Evolutionary conservation across 495 filamentous ascomycete genomes (phyloP), one percentile per base, ranked within the genome.

Genomic region (Pseudomonodictys pantanalensis): DNA sequence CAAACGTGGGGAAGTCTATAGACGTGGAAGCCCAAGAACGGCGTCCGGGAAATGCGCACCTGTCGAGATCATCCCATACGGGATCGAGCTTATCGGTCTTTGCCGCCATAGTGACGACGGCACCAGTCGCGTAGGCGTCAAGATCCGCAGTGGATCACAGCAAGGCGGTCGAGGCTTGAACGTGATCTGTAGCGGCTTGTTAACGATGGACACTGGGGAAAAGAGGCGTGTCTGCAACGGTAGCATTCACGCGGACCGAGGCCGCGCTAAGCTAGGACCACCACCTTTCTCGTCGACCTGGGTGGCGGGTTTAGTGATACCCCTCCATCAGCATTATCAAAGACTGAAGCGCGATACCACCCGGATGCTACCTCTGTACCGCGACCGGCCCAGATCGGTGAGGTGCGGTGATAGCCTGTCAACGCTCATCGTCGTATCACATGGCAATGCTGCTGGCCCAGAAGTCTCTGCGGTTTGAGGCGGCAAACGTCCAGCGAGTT

Each of bases 61-160:
- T 69, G 59, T 75, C 83, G 53, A 85, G 75, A 68, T 89, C 83
- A 52, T 87, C 79, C 85, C 85, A 90, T 66, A 86, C 78, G 71
- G 85, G 81, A 73, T 86, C 84, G 63, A 86, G 72, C 62, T 80
- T 78, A 32, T 68, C 74, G 57, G 78, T 75, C 65, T 79, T 68
- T 39, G 29, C 59, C 61, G 24, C 56, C 65, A 68, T 68, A 17
- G 9, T 55, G 58, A 44, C 33, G 23, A 44, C 43, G n/a, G 35
- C 28, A 53, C 30, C 33, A 29, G 26, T 44, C 44, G 52, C 42
- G 49, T 25, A 42, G 50, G 58, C 58, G 7, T 60, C 58, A 29
- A 41, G 50, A 35, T 50, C 39, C 58, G 58, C 23, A 33, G 32
- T 52, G 33, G 45, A 41, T 43, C 26, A 49, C 44, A 51, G 58